phyloP scores from a whole-genome alignment of 768 basidiomycete genomes.

The Amanita muscaria region DNA sequence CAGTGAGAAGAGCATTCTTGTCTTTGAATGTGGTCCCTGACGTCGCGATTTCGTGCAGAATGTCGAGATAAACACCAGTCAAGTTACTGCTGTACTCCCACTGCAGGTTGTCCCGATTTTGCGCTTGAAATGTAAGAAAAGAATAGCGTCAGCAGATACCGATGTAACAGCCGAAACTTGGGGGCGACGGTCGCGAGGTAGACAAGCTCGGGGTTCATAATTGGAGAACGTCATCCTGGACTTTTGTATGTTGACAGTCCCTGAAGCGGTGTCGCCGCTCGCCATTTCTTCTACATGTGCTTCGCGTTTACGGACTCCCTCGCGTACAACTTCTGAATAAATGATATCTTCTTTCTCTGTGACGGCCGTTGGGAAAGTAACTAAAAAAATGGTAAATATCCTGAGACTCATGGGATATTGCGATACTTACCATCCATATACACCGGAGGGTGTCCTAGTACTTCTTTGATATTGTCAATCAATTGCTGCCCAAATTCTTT shows the following conservation, averaged over 20 bases:
- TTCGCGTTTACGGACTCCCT: slow-evolving; percentile 94
- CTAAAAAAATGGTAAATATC: slow-evolving; percentile 27
- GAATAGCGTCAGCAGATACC: slow-evolving; percentile 75
- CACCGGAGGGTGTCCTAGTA: slow-evolving; percentile 72
- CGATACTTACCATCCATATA: slow-evolving; percentile 83
- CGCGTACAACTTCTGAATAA: slow-evolving; percentile 90
- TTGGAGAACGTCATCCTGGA: slow-evolving; percentile 93
- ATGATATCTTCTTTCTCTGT: slow-evolving; percentile 91
- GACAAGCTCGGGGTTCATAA: slow-evolving; percentile 64
- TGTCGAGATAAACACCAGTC: slow-evolving; percentile 91
- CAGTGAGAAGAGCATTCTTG: slow-evolving; percentile 96
- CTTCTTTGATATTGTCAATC: slow-evolving; percentile 87
- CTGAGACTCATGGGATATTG: not conserved
- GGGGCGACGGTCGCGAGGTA: slow-evolving; percentile 74
- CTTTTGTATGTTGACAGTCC: slow-evolving; percentile 87
- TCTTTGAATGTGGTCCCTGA: slow-evolving; percentile 98
- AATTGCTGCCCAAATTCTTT: slow-evolving; percentile 96
- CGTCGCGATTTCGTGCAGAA: slow-evolving; percentile 96
- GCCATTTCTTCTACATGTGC: slow-evolving; percentile 99
- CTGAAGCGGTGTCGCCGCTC: slow-evolving; percentile 79
- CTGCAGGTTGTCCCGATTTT: slow-evolving; percentile 85
- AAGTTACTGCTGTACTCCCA: slow-evolving; percentile 99
- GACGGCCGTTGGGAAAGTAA: slow-evolving; percentile 99
- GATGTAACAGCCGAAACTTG: slow-evolving; percentile 71
- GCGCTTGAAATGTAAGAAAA: slow-evolving; percentile 92